These are phyloP conservation scores for Chaetomiaceae sp. DNA, from an alignment of 2,329 filamentous ascomycete species.

Conservation along the genomic window DNA sequence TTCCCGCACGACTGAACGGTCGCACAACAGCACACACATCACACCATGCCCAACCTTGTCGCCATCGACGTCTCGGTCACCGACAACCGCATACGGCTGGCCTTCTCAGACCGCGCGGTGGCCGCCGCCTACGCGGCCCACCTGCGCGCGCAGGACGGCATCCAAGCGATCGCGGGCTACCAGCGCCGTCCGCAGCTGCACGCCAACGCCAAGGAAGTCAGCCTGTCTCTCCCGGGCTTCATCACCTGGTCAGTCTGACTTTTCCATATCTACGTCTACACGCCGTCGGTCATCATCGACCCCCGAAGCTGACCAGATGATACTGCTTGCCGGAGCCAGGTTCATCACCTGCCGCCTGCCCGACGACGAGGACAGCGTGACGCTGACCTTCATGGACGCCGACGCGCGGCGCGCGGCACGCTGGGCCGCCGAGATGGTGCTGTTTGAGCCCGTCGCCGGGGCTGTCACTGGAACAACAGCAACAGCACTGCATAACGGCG, in stretches of 20 bases:
- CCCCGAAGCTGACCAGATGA: no score
- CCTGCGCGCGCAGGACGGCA: slow-evolving; percentile 20
- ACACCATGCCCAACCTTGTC: slow-evolving; percentile 23
- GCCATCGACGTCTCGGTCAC: slow-evolving; percentile 24
- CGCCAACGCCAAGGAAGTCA: slow-evolving; percentile 19
- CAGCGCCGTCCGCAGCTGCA: slow-evolving; percentile 17
- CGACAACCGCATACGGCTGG: slow-evolving; percentile 22
- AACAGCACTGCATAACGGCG: slow-evolving; percentile 4
- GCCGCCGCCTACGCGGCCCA: slow-evolving; percentile 22
- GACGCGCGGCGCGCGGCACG: slow-evolving; percentile 13
- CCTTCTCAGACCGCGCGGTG: slow-evolving; percentile 24
- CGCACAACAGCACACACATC: background rate
- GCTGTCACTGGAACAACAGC: background rate
- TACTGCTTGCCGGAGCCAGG: slow-evolving; percentile 1
- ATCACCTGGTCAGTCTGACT: slow-evolving; percentile 18
- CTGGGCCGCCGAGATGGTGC: slow-evolving; percentile 22
- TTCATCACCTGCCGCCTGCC: slow-evolving; percentile 26
- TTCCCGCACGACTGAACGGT: background rate
- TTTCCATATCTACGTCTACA: no score
- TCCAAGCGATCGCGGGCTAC: slow-evolving; percentile 18
- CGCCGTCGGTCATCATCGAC: no score
- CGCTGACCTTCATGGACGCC: slow-evolving; percentile 21
- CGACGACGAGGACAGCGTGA: slow-evolving; percentile 24
- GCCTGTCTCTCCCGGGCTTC: slow-evolving; percentile 20
- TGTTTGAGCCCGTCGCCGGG: slow-evolving; percentile 19